Evolutionary conservation across 768 basidiomycete genomes (phyloP).

Genomic region (button mushroom (Agaricus bisporus)): DNA sequence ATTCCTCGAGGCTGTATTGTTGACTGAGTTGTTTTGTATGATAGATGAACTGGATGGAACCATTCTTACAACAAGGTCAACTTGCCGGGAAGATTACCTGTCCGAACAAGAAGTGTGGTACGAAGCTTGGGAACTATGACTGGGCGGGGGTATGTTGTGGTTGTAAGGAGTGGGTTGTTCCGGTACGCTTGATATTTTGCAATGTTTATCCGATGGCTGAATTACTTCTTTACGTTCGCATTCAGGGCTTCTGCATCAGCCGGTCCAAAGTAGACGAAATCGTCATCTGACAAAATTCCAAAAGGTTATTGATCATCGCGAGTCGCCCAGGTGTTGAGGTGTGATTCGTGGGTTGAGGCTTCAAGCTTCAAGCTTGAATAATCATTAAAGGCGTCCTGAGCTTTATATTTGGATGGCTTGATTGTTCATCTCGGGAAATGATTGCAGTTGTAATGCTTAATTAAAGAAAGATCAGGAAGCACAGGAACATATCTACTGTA

Average conservation of each 20-base stretch:
- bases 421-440: no score
- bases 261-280: slow-evolving; percentile 67
- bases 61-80: slow-evolving; percentile 66
- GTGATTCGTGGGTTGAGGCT: no score
- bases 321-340: no score
- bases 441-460: no score
- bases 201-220: neutral
- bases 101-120: slow-evolving; percentile 85
- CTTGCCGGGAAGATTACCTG: slow-evolving; percentile 87
- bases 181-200: slow-evolving; percentile 44
- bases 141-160: slow-evolving; percentile 95
- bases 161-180: slow-evolving; percentile 89
- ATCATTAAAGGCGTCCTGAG: no score
- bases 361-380: no score
- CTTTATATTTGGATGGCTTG: no score
- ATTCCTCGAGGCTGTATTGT: neutral
- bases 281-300: slow-evolving; percentile 15
- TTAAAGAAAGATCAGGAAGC: no score
- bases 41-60: slow-evolving; percentile 96
- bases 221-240: neutral
- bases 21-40: neutral
- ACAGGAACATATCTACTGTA: no score
- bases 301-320: no score
- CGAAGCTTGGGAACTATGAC: slow-evolving; percentile 93
- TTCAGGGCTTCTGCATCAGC: slow-evolving; percentile 61